Evolutionary conservation across 2,329 filamentous ascomycete genomes (phyloP), one percentile per base, ranked within the genome.

Genomic region (Neonectria magnoliae): DNA sequence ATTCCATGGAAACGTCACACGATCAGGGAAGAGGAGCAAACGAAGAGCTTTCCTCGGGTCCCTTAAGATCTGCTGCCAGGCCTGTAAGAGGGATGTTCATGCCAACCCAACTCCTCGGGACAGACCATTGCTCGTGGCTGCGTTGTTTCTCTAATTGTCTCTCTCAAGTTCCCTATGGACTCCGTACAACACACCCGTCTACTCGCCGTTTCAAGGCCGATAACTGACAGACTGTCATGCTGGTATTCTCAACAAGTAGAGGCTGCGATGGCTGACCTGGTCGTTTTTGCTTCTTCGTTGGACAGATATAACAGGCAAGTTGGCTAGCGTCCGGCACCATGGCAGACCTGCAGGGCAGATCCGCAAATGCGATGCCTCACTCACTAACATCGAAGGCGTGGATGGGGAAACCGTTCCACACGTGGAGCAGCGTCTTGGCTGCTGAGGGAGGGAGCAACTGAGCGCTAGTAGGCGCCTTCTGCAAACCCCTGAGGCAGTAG

Each of bases 381-480:
- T 59, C 47, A 20, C 57, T 44, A 54, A 65, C n/a, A 27, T 25
- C 25, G 36, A 51, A 51, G 47, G 50, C 45, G 41, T 57, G 57
- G 50, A 60, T 48, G 58, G 60, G 66, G 60, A 64, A 71, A 64
- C 70, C 70, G 68, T 72, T 68, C 68, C 59, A 60, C 70, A 71
- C 70, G 68, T 72, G 70, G 67, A 71, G 59, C 57, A 61, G 56
- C 66, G 61, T 56, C 69, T 69, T 71, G 66, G 69, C 57, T 62
- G 44, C 45, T 64, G 27, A 62, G 58, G 50, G 44, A 27, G 62
- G 27, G 53, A 61, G 51, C 57, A 53, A 57, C 42, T 61, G 57
- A 66, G 54, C 57, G 59, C 65, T 68, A 71, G 48, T 52, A 61
- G 36, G 31, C 54, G 56, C 62, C 61, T 58, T 55, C 55, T 52